Evolutionary conservation across 805 yeast genomes (phyloP).

Genomic region (Kazachstania kunashirensis): DNA sequence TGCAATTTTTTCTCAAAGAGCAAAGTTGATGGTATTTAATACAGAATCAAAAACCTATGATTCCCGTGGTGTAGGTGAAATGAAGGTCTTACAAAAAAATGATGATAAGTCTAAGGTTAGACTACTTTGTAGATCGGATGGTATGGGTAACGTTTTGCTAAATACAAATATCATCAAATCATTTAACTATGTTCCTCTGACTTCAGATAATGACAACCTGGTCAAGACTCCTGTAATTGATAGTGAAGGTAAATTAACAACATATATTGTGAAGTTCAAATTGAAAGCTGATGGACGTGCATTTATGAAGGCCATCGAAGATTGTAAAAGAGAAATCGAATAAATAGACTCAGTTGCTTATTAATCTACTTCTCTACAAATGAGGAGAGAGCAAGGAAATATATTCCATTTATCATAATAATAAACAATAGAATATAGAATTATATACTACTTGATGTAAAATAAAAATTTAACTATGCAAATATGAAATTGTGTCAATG

Average conservation of each 20-base stretch:
- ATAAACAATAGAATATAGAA: background rate
- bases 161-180: slow-evolving; percentile 53
- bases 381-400: too few relatives aligned
- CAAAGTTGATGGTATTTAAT: slow-evolving; percentile 59
- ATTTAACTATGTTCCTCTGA: slow-evolving; percentile 46
- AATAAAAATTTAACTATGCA: too few relatives aligned
- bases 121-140: slow-evolving; percentile 77
- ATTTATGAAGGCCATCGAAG: slow-evolving; percentile 25
- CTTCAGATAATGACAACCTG: slow-evolving; percentile 49
- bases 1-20: slow-evolving; percentile 49
- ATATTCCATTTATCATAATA: background rate
- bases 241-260: slow-evolving; percentile 46
- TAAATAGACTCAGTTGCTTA: too few relatives aligned
- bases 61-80: slow-evolving; percentile 70
- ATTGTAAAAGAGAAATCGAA: slow-evolving; percentile 27
- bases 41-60: slow-evolving; percentile 44
- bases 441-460: background rate
- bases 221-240: slow-evolving; percentile 59
- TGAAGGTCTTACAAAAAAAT: slow-evolving; percentile 58
- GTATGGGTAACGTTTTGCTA: slow-evolving; percentile 67
- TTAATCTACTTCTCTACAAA: too few relatives aligned
- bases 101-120: slow-evolving; percentile 51
- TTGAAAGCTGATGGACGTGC: slow-evolving; percentile 30
- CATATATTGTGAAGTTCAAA: slow-evolving; percentile 69
- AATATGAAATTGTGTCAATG: too few relatives aligned